These are phyloP conservation scores for Raffaelea arxii DNA, from an alignment of 2,329 filamentous ascomycete genomes.

Conservation along the genomic window DNA sequence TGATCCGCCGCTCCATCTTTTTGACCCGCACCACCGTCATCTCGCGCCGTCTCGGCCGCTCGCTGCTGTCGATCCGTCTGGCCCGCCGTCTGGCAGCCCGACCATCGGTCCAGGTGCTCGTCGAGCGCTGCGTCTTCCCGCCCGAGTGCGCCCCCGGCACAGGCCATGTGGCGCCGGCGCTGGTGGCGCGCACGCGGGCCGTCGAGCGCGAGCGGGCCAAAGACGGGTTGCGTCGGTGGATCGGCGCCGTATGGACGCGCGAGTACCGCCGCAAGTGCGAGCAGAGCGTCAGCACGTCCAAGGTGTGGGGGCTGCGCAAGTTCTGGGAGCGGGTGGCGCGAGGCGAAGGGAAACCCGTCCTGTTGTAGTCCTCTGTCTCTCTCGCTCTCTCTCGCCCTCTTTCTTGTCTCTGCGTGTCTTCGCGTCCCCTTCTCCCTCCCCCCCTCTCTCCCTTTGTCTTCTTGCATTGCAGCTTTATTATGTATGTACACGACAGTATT, in stretches of 20 bases:
- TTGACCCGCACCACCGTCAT: constrained; percentile 56
- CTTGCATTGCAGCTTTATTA: background rate
- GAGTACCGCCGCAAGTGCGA: constrained; percentile 37
- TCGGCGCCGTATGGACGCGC: constrained; percentile 47
- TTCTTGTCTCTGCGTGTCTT: background rate
- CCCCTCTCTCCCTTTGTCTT: too few relatives aligned
- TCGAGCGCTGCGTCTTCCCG: constrained; percentile 55
- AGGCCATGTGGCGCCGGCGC: constrained; percentile 40
- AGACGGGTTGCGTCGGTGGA: constrained; percentile 55
- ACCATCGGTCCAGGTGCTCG: constrained; percentile 49
- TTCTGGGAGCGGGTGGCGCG: constrained; percentile 56
- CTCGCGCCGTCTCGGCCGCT: constrained; percentile 53
- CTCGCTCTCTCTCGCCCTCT: background rate
- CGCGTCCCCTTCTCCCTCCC: background rate
- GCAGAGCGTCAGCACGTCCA: constrained; percentile 41
- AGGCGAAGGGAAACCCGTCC: constrained; percentile 19
- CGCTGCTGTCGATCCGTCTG: constrained; percentile 55
- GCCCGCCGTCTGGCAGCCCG: constrained; percentile 50
- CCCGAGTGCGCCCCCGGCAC: constrained; percentile 47
- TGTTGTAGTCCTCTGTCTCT: background rate
- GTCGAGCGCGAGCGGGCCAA: constrained; percentile 60
- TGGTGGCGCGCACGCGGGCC: constrained; percentile 52
- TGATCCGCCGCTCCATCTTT: constrained; percentile 56
- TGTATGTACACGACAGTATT: background rate
- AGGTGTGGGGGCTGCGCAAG: constrained; percentile 50